Base-by-base conservation (phyloP, 257 asterid genomes). In the Eustoma russellianum region DNA sequence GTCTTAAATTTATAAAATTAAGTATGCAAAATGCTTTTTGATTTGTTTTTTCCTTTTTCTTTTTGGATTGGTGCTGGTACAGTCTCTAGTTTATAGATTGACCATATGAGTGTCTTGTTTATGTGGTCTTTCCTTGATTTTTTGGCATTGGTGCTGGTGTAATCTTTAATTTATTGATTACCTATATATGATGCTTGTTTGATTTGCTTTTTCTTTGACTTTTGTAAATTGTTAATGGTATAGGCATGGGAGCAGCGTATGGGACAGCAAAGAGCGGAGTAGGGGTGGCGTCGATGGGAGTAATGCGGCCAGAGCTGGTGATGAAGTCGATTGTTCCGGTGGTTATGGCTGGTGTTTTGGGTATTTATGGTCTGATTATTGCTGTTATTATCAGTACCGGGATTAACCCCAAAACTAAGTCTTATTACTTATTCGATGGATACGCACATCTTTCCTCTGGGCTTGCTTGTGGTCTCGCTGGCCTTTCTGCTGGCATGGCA, bases 181-280 rank as follows among this genome's bases (percentile, higher is more conserved):
- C 2, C 30, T 24, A 24, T 24, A 24, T 24, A 24, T 24, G 30
- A 24, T 24, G 30, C 30, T 24, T 24, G 30, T 24, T 24, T 24
- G 30, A 24, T 24, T 2, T 24, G 3, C 3, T 38, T 38, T 38
- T 38, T 38, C 12, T 8, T 38, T 38, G 43, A 38, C 7, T 38
- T n/a, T n/a, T n/a, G n/a, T n/a, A n/a, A n/a, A n/a, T n/a, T n/a
- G n/a, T n/a, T n/a, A n/a, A n/a, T n/a, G n/a, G 34, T 9, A 15
- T 47, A 84, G 94, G 94, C 61, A 84, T 84, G 94, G 94, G 94
- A 33, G 94, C 94, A 30, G 94, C 94, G 16, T 83, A 81, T 18
- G 94, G 94, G 47, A 83, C 94, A n/a, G 94, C 94, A 3, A 84
- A 84, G 82, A 84, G 94, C 66, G 94, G 94, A 9, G 94, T 84